Evolutionary conservation across 352 stramenopile genomes (phyloP).

Genomic region (Globisporangium paddicum): DNA sequence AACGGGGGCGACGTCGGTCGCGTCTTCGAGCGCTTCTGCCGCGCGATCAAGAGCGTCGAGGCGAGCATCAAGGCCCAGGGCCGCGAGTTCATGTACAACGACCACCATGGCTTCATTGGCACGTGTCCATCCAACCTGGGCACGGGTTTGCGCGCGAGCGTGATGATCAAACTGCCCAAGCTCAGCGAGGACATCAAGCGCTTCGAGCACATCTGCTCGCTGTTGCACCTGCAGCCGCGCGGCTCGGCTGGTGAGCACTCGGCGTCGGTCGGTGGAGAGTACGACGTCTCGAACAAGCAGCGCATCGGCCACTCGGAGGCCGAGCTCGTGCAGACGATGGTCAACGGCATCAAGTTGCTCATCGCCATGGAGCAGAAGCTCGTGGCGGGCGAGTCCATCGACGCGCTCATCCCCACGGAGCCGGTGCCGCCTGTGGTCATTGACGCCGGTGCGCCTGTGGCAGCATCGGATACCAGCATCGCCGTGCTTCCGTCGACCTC

Average conservation of each 20-base stretch:
- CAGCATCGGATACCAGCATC: constrained; percentile 39
- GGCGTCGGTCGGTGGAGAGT: constrained; percentile 80
- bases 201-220: constrained; percentile 75
- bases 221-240: constrained; percentile 76
- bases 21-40: constrained; percentile 75
- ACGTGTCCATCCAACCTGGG: constrained; percentile 88
- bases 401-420: constrained; percentile 68
- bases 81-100: constrained; percentile 70
- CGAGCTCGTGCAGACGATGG: constrained; percentile 87
- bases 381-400: constrained; percentile 55
- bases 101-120: constrained; percentile 83
- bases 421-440: constrained; percentile 44
- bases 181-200: constrained; percentile 77
- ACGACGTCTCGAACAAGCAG: constrained; percentile 87
- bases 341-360: constrained; percentile 82
- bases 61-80: constrained; percentile 63
- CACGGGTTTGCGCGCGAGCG: constrained; percentile 81
- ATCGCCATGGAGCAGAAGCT: constrained; percentile 89
- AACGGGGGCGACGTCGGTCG: constrained; percentile 66
- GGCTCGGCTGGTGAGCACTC: constrained; percentile 84
- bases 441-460: constrained; percentile 39
- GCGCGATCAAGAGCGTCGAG: constrained; percentile 74
- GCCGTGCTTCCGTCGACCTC: constrained; percentile 55
- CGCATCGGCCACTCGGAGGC: constrained; percentile 88
- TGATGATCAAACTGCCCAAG: constrained; percentile 89